A percentile compares a stretch with the other conserved stretches of the same genome.
phyloP scores from a whole-genome alignment of 106 monocot species.

The Dioscorea zingiberensis region DNA sequence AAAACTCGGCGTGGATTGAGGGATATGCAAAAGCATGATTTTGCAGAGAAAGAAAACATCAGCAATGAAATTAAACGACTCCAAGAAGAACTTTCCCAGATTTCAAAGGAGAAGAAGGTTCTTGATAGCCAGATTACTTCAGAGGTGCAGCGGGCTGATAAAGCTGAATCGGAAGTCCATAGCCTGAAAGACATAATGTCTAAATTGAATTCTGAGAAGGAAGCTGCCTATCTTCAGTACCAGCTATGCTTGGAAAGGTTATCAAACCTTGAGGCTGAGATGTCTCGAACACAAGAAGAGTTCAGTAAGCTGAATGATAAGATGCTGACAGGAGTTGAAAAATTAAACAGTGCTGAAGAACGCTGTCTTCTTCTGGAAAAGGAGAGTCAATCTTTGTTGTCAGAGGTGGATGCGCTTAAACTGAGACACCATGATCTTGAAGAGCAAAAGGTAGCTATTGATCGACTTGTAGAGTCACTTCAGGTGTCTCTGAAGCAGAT shows the following conservation, averaged over 20 bases:
- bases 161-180: conserved; percentile 24
- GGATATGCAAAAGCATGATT: conserved; percentile 8
- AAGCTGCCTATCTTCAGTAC: conserved; percentile 43
- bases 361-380: conserved; percentile 22
- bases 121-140: conserved; percentile 33
- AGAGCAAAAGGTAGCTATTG: conserved; percentile 36
- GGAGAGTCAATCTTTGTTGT: conserved; percentile 19
- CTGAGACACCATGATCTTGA: conserved; percentile 25
- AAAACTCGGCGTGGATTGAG: not conserved
- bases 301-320: conserved; percentile 50
- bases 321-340: conserved; percentile 11
- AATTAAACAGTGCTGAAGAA: too few species aligned
- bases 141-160: conserved; percentile 11
- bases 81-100: conserved; percentile 27
- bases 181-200: conserved; percentile 34
- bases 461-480: conserved; percentile 32
- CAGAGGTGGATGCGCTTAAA: conserved; percentile 22
- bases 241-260: conserved; percentile 43
- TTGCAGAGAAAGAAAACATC: conserved; percentile 1
- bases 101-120: conserved; percentile 41
- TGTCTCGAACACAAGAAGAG: conserved; percentile 31
- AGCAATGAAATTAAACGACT: not conserved
- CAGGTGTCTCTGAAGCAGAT: conserved; percentile 41
- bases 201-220: conserved; percentile 46
- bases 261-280: conserved; percentile 43